These are phyloP conservation scores for Lithohypha guttulata DNA, from an alignment of 2,329 filamentous ascomycete species.

Conservation along the genomic window DNA sequence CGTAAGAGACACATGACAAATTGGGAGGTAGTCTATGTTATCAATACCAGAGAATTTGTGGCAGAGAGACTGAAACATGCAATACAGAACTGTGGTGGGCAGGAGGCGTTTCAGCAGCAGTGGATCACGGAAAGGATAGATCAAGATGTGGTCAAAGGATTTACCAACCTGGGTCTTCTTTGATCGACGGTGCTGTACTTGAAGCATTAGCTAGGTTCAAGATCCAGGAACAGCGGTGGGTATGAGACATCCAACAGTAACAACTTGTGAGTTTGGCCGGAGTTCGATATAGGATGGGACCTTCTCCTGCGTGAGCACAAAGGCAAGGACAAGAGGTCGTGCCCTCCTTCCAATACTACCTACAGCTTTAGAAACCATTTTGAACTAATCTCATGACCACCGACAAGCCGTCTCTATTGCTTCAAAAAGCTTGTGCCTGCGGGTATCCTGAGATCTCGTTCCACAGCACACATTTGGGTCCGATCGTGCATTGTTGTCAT, in stretches of 20 bases:
- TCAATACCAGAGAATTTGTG: slow-evolving; percentile 37
- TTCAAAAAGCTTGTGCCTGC: too few species aligned
- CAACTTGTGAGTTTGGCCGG: not conserved
- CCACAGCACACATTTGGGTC: too few species aligned
- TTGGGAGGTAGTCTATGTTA: slow-evolving; percentile 32
- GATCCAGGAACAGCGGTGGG: not conserved
- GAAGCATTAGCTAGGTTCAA: not conserved
- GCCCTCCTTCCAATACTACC: too few species aligned
- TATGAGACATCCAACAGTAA: too few species aligned
- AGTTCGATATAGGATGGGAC: not conserved
- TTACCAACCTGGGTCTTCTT: slow-evolving; percentile 7
- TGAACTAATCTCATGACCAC: too few species aligned
- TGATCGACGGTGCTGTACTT: not conserved
- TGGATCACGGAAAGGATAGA: slow-evolving; percentile 15
- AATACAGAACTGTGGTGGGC: slow-evolving; percentile 17
- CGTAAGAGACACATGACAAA: slow-evolving; percentile 32
- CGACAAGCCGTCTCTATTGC: too few species aligned
- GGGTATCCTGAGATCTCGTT: too few species aligned
- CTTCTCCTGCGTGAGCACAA: not conserved
- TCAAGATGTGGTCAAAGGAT: slow-evolving; percentile 5
- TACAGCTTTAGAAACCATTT: too few species aligned
- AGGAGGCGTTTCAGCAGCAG: slow-evolving; percentile 17
- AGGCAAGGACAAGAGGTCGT: not conserved
- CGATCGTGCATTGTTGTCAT: too few species aligned
- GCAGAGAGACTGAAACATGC: slow-evolving; percentile 35